Base-by-base conservation (phyloP, 768 basidiomycete species). In the Lentinula lateritia region DNA sequence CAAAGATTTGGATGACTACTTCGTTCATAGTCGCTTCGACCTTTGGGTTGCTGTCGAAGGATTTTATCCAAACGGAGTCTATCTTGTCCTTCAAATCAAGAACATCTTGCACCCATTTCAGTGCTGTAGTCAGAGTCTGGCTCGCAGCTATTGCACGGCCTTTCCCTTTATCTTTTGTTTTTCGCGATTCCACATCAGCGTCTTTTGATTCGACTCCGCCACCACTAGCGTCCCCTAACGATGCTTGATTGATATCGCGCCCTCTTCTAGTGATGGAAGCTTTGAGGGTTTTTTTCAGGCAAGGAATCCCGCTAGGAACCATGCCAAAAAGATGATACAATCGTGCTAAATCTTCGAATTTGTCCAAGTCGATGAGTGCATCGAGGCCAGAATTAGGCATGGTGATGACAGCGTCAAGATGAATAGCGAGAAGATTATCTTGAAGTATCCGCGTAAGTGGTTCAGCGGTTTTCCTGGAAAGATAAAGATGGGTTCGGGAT, bases 91-190 rank as follows among this genome's bases (percentile, higher is more conserved):
- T 98, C 60, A 98, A 78, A 63, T 88, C 86, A 12, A 99, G 78
- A 15, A 97, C 89, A 66, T 89, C 87, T 71, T 96, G 88, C 0
- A 98, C 96, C 97, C 97, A 99, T 70, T 85, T 87, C 59, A 96
- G 75, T 5, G 96, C 97, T 34, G 83, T 67, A 12, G 75, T 71
- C 20, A 87, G 73, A 0, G 86, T 77, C 61, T 87, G 82, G 7
- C 77, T 69, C 7, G 66, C 76, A 6, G 75, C 73, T 62, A 76
- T 68, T 45, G 75, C 66, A 36, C 75, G 72, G n/a, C 73, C 69
- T 63, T 80, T 79, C 62, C 72, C 76, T 82, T 92, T 58, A 73
- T 80, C 66, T 78, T 82, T 63, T 10, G 4, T 12, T 43, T 28
- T 46, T 8, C 42, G 41, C 23, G 34, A 2, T 8, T 13, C 58